Evolutionary conservation across 2,329 filamentous ascomycete genomes (phyloP), one percentile per base, ranked within the genome.

Genomic region (Colletotrichum truncatum): DNA sequence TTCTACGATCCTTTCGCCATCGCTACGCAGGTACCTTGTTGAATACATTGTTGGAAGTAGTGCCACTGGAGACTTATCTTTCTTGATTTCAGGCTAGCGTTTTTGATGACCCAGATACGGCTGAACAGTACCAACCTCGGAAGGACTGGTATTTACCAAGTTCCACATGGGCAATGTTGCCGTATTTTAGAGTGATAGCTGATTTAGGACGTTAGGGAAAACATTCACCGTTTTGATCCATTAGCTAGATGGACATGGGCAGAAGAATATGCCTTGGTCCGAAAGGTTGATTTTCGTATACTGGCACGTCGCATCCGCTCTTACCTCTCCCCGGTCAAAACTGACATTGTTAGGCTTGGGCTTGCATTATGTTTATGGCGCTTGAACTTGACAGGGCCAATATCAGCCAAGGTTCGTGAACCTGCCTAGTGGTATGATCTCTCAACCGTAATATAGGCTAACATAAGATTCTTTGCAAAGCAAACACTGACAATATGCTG

Each of bases 401-500:
- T 67, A 73, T 83, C 28, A 59, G 68, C 6, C 81, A 83, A 64
- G 80, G 81, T 1, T 16, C 4, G 39, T 16, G 21, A 6, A 3
- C 1, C 4, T 5, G 6, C 3, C 7, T 2, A 6, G 6, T 16
- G n/a, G n/a, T n/a, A n/a, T n/a, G n/a, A n/a, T n/a, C n/a, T n/a
- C n/a, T n/a, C n/a, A n/a, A n/a, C n/a, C n/a, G n/a, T n/a, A n/a
- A n/a, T n/a, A n/a, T n/a, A n/a, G n/a, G 18, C 18, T 16, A 5
- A 34, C 11, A 16, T 25, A 21, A n/a, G n/a, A n/a, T n/a, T n/a
- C n/a, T 4, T 10, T 23, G 0, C 2, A 32, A 85, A 66, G 83
- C 83, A 1, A 60, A 84, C 18, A 80, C 82, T 0, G 82, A 85
- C 67, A 81, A 84, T 54, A 82, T 85, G 30, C 70, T 85, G 0